Conservation (phyloP, 2,329 filamentous ascomycete species). For the Curvularia spicifera region DNA sequence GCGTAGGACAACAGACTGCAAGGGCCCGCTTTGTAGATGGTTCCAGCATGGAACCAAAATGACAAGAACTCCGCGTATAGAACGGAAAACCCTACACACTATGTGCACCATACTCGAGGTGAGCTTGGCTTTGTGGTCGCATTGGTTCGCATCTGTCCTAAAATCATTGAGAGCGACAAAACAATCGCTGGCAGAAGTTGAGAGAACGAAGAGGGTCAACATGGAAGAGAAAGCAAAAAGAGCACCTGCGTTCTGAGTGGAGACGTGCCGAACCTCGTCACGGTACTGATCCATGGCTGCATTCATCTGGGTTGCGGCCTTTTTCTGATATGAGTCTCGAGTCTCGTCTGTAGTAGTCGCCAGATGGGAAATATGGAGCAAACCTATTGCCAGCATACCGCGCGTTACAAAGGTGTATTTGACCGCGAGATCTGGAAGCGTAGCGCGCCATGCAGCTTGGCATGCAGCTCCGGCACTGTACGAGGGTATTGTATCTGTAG, state of each 20-base stretch:
- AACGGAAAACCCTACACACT: conserved; percentile 22
- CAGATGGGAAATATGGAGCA: conserved; percentile 53
- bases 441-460: conserved; percentile 29
- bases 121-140: too few species aligned
- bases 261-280: conserved; percentile 37
- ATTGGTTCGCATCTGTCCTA: too few species aligned
- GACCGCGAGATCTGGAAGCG: conserved; percentile 42
- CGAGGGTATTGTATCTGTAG: not conserved
- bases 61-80: conserved; percentile 31
- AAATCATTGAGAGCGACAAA: not conserved
- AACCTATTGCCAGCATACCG: conserved; percentile 52
- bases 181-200: conserved; percentile 26
- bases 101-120: not conserved
- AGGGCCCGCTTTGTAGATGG: conserved; percentile 23
- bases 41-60: conserved; percentile 37
- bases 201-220: conserved; percentile 24
- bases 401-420: conserved; percentile 52
- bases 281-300: conserved; percentile 34
- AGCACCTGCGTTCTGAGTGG: conserved; percentile 50
- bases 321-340: conserved; percentile 20
- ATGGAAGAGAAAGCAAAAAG: conserved; percentile 39
- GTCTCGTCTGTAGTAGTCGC: conserved; percentile 11
- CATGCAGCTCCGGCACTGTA: not conserved
- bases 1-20: conserved; percentile 27
- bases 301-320: conserved; percentile 32